phyloP scores from a whole-genome alignment of 768 basidiomycete species.

The Panaeolus papilionaceus region DNA sequence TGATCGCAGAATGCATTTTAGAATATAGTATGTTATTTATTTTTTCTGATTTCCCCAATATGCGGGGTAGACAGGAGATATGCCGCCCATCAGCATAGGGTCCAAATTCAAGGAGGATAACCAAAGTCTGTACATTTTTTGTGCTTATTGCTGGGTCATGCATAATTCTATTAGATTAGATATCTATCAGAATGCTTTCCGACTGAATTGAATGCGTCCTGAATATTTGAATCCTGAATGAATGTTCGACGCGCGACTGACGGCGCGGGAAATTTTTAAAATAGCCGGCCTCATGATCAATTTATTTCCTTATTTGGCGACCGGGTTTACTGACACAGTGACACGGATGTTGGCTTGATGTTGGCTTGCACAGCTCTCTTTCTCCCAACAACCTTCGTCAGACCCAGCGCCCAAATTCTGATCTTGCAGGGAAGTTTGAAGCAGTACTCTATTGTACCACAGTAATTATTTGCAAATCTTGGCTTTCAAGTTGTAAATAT shows the following conservation, averaged over 20 bases:
- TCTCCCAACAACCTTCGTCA: neutral
- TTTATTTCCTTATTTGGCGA: neutral
- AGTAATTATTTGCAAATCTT: no score
- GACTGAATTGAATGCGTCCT: neutral
- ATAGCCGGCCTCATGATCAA: neutral
- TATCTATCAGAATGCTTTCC: neutral
- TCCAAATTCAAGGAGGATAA: neutral
- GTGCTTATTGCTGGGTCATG: neutral
- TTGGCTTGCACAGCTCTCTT: neutral
- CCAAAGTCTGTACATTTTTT: neutral
- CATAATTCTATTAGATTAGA: neutral
- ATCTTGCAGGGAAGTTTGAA: neutral
- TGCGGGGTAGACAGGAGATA: neutral
- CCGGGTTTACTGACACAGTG: neutral
- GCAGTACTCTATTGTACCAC: no score
- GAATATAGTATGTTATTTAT: neutral
- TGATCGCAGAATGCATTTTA: no score
- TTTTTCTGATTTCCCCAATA: neutral
- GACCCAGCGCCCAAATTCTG: no score
- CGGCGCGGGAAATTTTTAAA: neutral
- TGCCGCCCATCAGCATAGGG: neutral
- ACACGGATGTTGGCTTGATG: neutral
- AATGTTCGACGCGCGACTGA: neutral
- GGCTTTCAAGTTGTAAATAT: no score
- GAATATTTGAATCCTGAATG: neutral